A percentile compares a stretch with the other conserved stretches of the same genome.
phyloP scores from a whole-genome alignment of 768 basidiomycete genomes.

The Obba rivulosa region DNA sequence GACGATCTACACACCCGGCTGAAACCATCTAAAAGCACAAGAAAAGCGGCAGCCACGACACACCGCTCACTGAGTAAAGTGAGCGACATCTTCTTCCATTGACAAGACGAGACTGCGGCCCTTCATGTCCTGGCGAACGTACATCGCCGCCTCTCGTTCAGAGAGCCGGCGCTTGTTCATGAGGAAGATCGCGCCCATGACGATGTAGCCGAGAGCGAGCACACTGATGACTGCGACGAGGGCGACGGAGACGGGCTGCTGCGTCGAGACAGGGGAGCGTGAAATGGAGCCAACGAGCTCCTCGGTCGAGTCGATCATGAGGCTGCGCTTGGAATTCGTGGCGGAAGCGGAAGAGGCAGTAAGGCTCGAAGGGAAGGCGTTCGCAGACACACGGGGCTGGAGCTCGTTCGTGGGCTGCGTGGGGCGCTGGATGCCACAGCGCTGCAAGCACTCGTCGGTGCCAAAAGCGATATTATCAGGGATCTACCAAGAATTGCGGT shows the following conservation, averaged over 20 bases:
- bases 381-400: slow-evolving; percentile 21
- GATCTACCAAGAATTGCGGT: slow-evolving; percentile 12
- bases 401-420: slow-evolving; percentile 22
- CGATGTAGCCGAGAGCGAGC: slow-evolving; percentile 18
- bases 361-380: slow-evolving; percentile 18
- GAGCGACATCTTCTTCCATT: slow-evolving; percentile 9
- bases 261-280: slow-evolving; percentile 1
- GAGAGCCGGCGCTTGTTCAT: slow-evolving; percentile 2
- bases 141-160: slow-evolving; percentile 2
- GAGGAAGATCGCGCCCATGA: slow-evolving; percentile 14
- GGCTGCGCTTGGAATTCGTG: slow-evolving; percentile 14
- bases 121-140: slow-evolving; percentile 15
- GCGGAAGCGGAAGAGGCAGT: slow-evolving; percentile 4
- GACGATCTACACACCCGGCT: too few relatives aligned
- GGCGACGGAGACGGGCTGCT: slow-evolving; percentile 11
- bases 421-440: slow-evolving; percentile 20
- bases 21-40: too few relatives aligned
- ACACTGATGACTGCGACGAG: slow-evolving; percentile 15
- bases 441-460: slow-evolving; percentile 21
- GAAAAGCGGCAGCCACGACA: not conserved
- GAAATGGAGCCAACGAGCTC: slow-evolving; percentile 11
- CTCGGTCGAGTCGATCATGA: slow-evolving; percentile 4
- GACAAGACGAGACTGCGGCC: slow-evolving; percentile 16
- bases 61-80: slow-evolving; percentile 2
- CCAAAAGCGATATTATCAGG: slow-evolving; percentile 28